phyloP scores from a whole-genome alignment of 2,329 filamentous ascomycete genomes.

The Curvularia hawaiiensis region DNA sequence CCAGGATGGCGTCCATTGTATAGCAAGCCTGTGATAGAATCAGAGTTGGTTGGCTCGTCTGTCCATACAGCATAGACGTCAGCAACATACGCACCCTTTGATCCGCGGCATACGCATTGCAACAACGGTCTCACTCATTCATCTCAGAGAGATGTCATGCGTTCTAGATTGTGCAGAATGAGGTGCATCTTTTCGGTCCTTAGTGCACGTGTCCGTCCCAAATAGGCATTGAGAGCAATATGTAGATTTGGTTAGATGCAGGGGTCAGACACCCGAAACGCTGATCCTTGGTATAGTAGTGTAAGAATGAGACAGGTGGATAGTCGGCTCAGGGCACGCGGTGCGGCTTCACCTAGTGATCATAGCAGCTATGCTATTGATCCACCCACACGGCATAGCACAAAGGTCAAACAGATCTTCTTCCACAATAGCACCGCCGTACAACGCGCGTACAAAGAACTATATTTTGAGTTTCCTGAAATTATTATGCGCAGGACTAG shows the following conservation, averaged over 20 bases:
- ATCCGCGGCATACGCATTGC: slow-evolving; percentile 9
- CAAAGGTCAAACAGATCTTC: background rate
- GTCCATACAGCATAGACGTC: slow-evolving; percentile 14
- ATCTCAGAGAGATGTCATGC: slow-evolving; percentile 5
- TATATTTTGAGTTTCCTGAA: background rate
- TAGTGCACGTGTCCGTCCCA: background rate
- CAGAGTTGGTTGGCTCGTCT: slow-evolving; percentile 10
- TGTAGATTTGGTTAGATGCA: slow-evolving; percentile 12
- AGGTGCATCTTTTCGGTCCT: background rate
- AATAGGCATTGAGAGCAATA: background rate
- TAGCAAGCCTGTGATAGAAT: slow-evolving; percentile 8
- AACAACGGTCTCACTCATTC: background rate
- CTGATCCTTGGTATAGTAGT: slow-evolving; percentile 27
- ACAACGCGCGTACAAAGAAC: background rate
- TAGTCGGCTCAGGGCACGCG: background rate
- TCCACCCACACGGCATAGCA: background rate
- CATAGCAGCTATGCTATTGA: slow-evolving; percentile 6
- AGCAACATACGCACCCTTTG: slow-evolving; percentile 17
- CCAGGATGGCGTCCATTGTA: slow-evolving; percentile 5
- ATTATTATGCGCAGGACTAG: background rate
- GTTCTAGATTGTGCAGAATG: slow-evolving; percentile 2
- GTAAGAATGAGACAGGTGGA: slow-evolving; percentile 20
- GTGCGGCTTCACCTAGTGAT: slow-evolving; percentile 10
- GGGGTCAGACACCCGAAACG: slow-evolving; percentile 29
- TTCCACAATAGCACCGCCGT: background rate